A percentile compares a stretch with the other conserved stretches of the same genome.
These are phyloP conservation scores for Pelargonium myrrhifolium DNA, from an alignment of 441 rosid species.

Conservation along the genomic window DNA sequence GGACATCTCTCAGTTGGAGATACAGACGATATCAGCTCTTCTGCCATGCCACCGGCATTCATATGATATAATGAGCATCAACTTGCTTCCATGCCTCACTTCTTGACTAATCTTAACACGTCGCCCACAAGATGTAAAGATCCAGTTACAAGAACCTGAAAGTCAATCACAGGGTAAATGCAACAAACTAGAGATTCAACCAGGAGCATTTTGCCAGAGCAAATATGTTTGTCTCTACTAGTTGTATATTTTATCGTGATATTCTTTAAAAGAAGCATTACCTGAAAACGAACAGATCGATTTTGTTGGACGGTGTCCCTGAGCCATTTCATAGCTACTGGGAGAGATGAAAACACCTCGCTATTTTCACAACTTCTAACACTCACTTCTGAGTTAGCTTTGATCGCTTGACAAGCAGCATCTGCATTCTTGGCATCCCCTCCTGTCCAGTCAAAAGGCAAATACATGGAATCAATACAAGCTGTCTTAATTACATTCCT, in stretches of 20 bases:
- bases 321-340: conserved; percentile 83
- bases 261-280: conserved; percentile 19
- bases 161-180: not conserved
- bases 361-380: conserved; percentile 49
- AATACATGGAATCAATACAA: conserved; percentile 9
- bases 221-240: no score
- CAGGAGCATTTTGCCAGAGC: no score
- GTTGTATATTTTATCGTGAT: not conserved
- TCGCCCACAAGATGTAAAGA: conserved; percentile 93
- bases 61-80: conserved; percentile 5
- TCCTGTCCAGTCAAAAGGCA: conserved; percentile 23
- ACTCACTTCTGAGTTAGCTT: conserved; percentile 38
- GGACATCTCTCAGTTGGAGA: not conserved
- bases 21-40: not conserved
- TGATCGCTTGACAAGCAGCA: conserved; percentile 38
- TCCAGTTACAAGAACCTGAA: conserved; percentile 83
- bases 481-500: not conserved
- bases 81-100: conserved; percentile 27
- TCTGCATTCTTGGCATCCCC: conserved; percentile 39
- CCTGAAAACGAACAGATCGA: conserved; percentile 63
- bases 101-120: conserved; percentile 64
- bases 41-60: not conserved
- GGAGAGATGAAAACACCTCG: conserved; percentile 78
- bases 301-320: conserved; percentile 58
- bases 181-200: not conserved